Conservation (phyloP, 2,329 filamentous ascomycete species). For the Alternaria postmessia region DNA sequence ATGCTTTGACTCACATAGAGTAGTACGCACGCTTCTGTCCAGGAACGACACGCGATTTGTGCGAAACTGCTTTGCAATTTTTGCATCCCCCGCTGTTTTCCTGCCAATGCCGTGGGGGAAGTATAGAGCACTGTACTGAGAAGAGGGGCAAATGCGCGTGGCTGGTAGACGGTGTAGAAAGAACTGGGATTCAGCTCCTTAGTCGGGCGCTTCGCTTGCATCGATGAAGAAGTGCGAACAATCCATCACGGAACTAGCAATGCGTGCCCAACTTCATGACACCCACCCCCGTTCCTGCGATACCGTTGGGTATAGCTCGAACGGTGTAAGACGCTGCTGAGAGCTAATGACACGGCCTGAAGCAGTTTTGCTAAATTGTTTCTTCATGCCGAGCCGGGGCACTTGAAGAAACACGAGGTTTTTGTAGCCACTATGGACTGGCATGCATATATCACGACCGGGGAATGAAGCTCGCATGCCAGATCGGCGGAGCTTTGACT, state of each 20-base stretch:
- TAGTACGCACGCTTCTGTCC: not conserved
- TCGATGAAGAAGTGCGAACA: constrained; percentile 26
- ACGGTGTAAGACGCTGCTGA: constrained; percentile 18
- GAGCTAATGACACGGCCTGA: constrained; percentile 15
- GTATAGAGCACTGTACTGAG: not conserved
- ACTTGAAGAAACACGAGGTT: constrained; percentile 12
- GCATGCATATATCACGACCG: constrained; percentile 31
- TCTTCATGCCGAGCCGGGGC: constrained; percentile 22
- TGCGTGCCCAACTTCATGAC: constrained; percentile 23
- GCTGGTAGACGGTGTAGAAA: constrained; percentile 36
- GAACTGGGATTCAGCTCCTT: constrained; percentile 35
- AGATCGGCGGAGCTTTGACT: constrained; percentile 43
- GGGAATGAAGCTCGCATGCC: constrained; percentile 22
- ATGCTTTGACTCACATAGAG: constrained; percentile 2
- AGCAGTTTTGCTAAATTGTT: constrained; percentile 20
- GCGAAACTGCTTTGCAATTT: constrained; percentile 1
- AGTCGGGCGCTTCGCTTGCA: constrained; percentile 41
- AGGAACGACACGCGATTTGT: constrained; percentile 19
- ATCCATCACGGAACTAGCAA: constrained; percentile 19
- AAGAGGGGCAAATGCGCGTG: constrained; percentile 27
- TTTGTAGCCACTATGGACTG: constrained; percentile 31
- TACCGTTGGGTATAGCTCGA: constrained; percentile 22
- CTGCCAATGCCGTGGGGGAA: constrained; percentile 13
- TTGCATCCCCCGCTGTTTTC: constrained; percentile 18
- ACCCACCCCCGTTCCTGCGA: constrained; percentile 9